A percentile compares a stretch with the other conserved stretches of the same genome.
Evolutionary conservation across 1,284 basidiomycete species (phyloP).

Genomic region (Hypsizygus ulmarius): DNA sequence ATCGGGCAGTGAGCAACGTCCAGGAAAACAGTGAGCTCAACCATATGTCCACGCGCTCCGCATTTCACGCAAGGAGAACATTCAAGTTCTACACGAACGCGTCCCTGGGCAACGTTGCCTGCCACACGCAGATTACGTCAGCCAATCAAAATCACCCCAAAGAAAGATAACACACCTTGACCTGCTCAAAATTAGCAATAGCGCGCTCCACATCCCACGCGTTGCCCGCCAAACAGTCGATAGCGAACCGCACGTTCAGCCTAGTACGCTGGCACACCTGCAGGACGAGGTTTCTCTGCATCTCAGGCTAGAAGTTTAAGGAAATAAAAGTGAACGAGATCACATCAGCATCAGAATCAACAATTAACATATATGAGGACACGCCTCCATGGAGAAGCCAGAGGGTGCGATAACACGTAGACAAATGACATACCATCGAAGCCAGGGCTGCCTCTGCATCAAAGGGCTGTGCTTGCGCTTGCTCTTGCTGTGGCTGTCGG

Average conservation of each 20-base stretch:
- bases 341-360: constrained; percentile 4
- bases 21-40: neutral
- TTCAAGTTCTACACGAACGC: constrained; percentile 35
- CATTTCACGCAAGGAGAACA: neutral
- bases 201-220: constrained; percentile 79
- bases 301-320: constrained; percentile 49
- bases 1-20: neutral
- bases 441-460: constrained; percentile 51
- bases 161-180: constrained; percentile 51
- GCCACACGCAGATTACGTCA: constrained; percentile 13
- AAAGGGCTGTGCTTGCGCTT: constrained; percentile 33
- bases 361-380: neutral
- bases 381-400: too few relatives aligned
- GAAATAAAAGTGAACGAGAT: constrained; percentile 10
- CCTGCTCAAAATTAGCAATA: constrained; percentile 77
- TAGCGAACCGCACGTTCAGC: constrained; percentile 71
- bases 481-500: constrained; percentile 24
- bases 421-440: constrained; percentile 49
- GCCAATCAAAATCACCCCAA: neutral
- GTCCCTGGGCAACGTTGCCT: constrained; percentile 42
- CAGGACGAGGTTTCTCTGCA: constrained; percentile 64
- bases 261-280: constrained; percentile 69
- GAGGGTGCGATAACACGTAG: neutral
- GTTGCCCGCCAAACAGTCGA: constrained; percentile 81
- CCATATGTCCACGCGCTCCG: neutral